Conservation (phyloP, 352 stramenopile genomes). For the Globisporangium polare region DNA sequence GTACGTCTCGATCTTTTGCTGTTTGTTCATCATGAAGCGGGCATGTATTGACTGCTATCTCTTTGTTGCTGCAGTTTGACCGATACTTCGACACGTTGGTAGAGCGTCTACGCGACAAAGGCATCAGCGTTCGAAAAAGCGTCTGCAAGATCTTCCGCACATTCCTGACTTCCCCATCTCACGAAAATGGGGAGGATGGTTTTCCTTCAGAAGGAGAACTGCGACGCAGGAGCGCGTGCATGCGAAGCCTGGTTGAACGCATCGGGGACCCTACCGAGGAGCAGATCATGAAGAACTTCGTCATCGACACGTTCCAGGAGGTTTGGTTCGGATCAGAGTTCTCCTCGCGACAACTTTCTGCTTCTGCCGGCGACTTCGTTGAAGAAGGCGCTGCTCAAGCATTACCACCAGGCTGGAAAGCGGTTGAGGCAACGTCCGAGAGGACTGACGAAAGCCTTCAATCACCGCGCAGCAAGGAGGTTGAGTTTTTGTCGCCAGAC, state of each 20-base stretch:
- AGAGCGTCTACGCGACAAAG: slow-evolving; percentile 76
- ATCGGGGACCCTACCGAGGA: slow-evolving; percentile 71
- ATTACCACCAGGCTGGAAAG: slow-evolving; percentile 53
- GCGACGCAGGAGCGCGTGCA: slow-evolving; percentile 55
- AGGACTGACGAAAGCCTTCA: neutral
- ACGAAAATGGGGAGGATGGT: slow-evolving; percentile 5
- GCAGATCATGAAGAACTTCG: slow-evolving; percentile 76
- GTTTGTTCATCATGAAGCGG: neutral
- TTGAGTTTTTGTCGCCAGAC: slow-evolving; percentile 57
- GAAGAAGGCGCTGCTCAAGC: slow-evolving; percentile 20
- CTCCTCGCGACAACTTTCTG: slow-evolving; percentile 34
- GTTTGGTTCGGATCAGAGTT: slow-evolving; percentile 78
- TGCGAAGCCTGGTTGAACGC: slow-evolving; percentile 71
- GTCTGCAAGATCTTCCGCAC: slow-evolving; percentile 78
- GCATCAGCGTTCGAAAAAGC: slow-evolving; percentile 82
- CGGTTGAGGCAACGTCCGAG: slow-evolving; percentile 12
- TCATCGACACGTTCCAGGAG: slow-evolving; percentile 85
- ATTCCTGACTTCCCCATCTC: slow-evolving; percentile 27
- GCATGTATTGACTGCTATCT: neutral
- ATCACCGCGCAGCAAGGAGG: neutral
- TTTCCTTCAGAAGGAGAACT: slow-evolving; percentile 28
- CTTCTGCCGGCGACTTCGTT: slow-evolving; percentile 27
- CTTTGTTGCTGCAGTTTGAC: slow-evolving; percentile 50
- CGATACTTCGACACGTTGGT: slow-evolving; percentile 74
- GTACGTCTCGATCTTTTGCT: slow-evolving; percentile 28